Conservation (phyloP, 371 early-diverging fungal species). For the Mucor lusitanicus region DNA sequence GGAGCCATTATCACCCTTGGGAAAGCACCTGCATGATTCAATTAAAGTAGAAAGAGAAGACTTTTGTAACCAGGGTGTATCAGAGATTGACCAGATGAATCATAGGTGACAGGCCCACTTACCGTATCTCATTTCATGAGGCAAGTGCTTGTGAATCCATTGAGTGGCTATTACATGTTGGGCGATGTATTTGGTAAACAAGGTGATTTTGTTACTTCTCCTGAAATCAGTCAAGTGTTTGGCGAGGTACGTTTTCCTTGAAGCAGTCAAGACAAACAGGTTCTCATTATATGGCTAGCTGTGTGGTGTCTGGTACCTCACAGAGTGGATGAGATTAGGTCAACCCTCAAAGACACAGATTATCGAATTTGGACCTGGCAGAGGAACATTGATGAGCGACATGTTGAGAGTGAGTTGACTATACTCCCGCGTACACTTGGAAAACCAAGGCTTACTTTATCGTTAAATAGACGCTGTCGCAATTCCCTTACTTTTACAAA, state of each 20-base stretch:
- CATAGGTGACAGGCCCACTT: slow-evolving; percentile 79
- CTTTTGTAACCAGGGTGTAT: not conserved
- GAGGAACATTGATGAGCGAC: slow-evolving; percentile 93
- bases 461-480: slow-evolving; percentile 49
- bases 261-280: slow-evolving; percentile 32
- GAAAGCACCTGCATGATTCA: slow-evolving; percentile 62
- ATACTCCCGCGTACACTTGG: not conserved
- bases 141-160: slow-evolving; percentile 83
- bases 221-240: slow-evolving; percentile 97
- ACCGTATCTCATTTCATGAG: slow-evolving; percentile 90
- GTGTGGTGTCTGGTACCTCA: slow-evolving; percentile 78
- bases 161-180: slow-evolving; percentile 92
- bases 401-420: slow-evolving; percentile 71
- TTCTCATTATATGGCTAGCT: slow-evolving; percentile 38
- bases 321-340: slow-evolving; percentile 70
- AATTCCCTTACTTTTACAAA: slow-evolving; percentile 69
- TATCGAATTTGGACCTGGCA: slow-evolving; percentile 93
- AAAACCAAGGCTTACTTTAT: not conserved
- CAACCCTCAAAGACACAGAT: slow-evolving; percentile 66
- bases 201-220: slow-evolving; percentile 95
- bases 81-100: too few relatives aligned
- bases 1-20: slow-evolving; percentile 60
- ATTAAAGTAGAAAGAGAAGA: slow-evolving; percentile 53
- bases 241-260: slow-evolving; percentile 74
- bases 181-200: slow-evolving; percentile 91